Evolutionary conservation across 345 rosid species (phyloP).

Genomic region (Lumnitzera littorea): DNA sequence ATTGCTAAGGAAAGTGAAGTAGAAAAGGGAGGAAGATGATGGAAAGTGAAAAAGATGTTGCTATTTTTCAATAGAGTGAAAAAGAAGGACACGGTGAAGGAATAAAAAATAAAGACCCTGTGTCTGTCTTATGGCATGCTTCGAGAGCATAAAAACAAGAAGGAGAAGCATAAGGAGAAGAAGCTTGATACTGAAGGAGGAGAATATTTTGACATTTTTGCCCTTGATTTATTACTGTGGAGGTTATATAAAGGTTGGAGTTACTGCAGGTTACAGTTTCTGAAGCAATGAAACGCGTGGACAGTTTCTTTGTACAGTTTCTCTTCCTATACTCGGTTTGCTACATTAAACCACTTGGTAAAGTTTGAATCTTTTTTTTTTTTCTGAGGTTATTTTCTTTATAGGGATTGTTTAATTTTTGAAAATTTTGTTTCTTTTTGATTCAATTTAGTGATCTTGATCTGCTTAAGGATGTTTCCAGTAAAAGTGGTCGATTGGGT

Average conservation of each 20-base stretch:
- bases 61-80: neutral
- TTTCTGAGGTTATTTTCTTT: neutral
- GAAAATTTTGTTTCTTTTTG: no score
- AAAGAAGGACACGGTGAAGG: slow-evolving; percentile 2
- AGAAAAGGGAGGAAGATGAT: neutral
- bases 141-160: slow-evolving; percentile 6
- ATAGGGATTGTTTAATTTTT: no score
- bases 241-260: slow-evolving; percentile 6
- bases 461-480: no score
- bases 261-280: slow-evolving; percentile 1
- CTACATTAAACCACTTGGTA: slow-evolving; percentile 43
- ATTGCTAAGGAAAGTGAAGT: neutral
- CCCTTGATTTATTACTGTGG: slow-evolving; percentile 2
- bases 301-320: slow-evolving; percentile 12
- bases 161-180: slow-evolving; percentile 9
- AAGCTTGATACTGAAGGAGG: slow-evolving; percentile 14
- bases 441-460: no score
- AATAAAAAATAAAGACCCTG: slow-evolving; percentile 7
- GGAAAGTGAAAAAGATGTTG: slow-evolving; percentile 5
- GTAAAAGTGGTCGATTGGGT: no score
- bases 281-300: slow-evolving; percentile 30
- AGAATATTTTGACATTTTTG: slow-evolving; percentile 4
- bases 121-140: slow-evolving; percentile 22
- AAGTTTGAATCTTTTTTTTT: slow-evolving; percentile 15
- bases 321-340: slow-evolving; percentile 31